phyloP scores from a whole-genome alignment of 2,329 filamentous ascomycete species.

The Leptographium radiaticola region DNA sequence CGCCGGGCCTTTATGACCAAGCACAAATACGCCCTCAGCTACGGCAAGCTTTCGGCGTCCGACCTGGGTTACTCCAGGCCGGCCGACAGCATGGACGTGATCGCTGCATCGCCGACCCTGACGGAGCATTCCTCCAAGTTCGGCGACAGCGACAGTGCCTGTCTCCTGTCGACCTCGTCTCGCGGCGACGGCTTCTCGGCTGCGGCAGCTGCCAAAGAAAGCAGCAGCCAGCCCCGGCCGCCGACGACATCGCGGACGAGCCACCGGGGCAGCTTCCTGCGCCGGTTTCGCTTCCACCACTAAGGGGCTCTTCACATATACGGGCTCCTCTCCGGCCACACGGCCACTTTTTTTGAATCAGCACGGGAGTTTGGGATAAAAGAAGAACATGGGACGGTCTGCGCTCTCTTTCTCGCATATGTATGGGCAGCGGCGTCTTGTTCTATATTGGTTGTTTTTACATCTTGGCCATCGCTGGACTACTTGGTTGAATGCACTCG shows the following conservation, averaged over 20 bases:
- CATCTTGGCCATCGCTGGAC: too few species aligned
- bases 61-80: conserved; percentile 5
- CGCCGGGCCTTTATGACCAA: conserved; percentile 33
- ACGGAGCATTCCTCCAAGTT: conserved; percentile 17
- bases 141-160: not conserved
- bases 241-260: not conserved
- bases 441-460: not conserved
- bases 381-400: too few species aligned
- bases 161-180: too few species aligned
- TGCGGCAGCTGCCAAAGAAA: not conserved
- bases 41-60: conserved; percentile 28
- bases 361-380: too few species aligned
- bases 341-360: too few species aligned
- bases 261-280: conserved; percentile 1
- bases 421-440: too few species aligned
- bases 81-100: conserved; percentile 9
- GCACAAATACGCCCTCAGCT: conserved; percentile 31
- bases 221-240: not conserved
- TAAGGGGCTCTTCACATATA: not conserved
- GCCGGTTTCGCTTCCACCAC: conserved; percentile 7
- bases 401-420: too few species aligned
- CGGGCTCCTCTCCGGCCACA: not conserved
- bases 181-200: not conserved
- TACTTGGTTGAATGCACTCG: too few species aligned
- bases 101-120: not conserved